Evolutionary conservation across 2,329 filamentous ascomycete species (phyloP), one percentile per base, ranked within the genome.

Genomic region (Drechslerella coelobrocha): DNA sequence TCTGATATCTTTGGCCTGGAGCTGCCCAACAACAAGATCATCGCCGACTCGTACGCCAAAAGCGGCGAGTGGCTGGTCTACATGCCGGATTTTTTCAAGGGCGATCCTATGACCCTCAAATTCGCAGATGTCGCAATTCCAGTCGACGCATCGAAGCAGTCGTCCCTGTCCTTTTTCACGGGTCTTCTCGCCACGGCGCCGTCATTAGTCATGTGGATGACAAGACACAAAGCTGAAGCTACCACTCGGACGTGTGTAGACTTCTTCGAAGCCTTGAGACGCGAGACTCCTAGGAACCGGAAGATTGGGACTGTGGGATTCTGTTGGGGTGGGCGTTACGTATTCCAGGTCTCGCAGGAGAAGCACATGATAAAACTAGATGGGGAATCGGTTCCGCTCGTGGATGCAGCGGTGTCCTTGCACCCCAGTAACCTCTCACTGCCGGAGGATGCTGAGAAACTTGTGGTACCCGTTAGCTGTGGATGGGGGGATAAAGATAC

Each of bases 261-360:
- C 6, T 79, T 78, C 56, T 61, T 80, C 43, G 24, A 54, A 21
- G 66, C 57, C 24, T 60, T 80, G 72, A 73, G 78, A 53, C 76
- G 74, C 10, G 77, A 73, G 17, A 79, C 76, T 8, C 77, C 76
- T 12, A 59, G 17, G 10, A 69, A 31, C 21, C 71, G 73, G 47
- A 80, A 80, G 74, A 78, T 78, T 57, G 76, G 77, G 9, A 78
- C 79, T 72, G 75, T 77, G 63, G 74, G 79, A 60, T 73, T 79
- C 59, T 81, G 79, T 73, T 80, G 78, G 78, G 79, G 78, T 19
- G 79, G 79, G 12, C 74, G 68, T 51, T 79, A 78, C 69, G 76
- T 77, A 2, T 73, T 78, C 48, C 77, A 76, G 41, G 78, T 77
- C 34, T 75, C 71, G 14, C 59, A 74, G 31, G 53, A 77, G 72